A percentile compares a stretch with the other conserved stretches of the same genome.
Conservation (phyloP, 192 early-diverging fungal genomes). For the Backusella psychrophila region DNA sequence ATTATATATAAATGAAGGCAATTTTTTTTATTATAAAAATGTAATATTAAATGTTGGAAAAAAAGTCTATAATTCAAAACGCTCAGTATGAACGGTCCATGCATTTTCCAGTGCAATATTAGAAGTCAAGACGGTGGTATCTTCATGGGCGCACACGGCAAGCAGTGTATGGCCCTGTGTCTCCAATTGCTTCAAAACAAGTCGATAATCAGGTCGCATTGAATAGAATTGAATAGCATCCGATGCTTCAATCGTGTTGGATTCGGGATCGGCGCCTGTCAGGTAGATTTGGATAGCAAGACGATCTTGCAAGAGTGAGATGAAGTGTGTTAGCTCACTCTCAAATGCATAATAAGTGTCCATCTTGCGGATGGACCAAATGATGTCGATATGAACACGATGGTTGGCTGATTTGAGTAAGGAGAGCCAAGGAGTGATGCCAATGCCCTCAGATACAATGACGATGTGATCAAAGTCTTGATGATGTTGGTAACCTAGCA, state of each 20-base stretch:
- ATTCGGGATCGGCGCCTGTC: background rate
- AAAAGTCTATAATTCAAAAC: background rate
- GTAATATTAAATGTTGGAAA: no score
- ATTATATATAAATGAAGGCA: no score
- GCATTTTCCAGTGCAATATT: background rate
- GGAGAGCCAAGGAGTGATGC: constrained; percentile 28
- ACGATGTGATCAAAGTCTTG: constrained; percentile 1
- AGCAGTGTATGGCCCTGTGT: background rate
- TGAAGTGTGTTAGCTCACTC: background rate
- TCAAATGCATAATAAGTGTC: constrained; percentile 10
- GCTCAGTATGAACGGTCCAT: background rate
- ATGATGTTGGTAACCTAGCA: background rate
- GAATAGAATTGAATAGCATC: background rate
- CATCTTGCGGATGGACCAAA: background rate
- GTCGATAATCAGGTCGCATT: background rate
- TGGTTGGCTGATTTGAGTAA: constrained; percentile 6
- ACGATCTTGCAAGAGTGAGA: background rate
- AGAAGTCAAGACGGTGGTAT: background rate
- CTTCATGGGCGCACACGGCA: background rate
- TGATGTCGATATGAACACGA: background rate
- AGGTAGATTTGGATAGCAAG: background rate
- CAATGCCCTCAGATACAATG: constrained; percentile 23
- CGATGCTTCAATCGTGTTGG: background rate
- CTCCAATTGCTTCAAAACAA: background rate
- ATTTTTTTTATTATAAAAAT: no score